Percentiles rank a stretch among this genome's conserved stretches.
Evolutionary conservation across 2,329 filamentous ascomycete genomes (phyloP).

Genomic region (Ophiognomonia clavigignenti-juglandacearum): DNA sequence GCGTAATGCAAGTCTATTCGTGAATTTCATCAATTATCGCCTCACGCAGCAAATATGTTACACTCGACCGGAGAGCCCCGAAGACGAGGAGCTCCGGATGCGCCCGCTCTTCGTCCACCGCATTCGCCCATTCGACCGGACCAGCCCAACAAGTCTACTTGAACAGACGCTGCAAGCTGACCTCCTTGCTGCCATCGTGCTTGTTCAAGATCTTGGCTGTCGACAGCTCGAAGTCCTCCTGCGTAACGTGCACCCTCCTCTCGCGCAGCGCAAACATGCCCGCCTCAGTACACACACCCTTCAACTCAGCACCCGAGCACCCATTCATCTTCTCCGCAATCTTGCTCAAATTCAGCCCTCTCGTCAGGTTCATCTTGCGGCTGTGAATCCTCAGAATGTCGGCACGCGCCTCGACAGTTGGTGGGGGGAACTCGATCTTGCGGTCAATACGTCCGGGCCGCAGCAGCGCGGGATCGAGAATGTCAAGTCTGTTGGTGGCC

Average conservation of each 20-base stretch:
- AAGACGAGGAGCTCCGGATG: background rate
- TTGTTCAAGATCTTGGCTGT: slow-evolving; percentile 99
- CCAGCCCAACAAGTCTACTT: slow-evolving; percentile 1
- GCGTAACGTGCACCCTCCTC: slow-evolving; percentile 93
- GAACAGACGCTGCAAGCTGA: slow-evolving; percentile 30
- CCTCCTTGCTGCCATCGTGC: slow-evolving; percentile 91
- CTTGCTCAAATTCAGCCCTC: slow-evolving; percentile 96
- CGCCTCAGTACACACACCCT: slow-evolving; percentile 97
- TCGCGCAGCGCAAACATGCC: slow-evolving; percentile 98
- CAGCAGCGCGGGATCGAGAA: slow-evolving; percentile 89
- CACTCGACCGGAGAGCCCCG: slow-evolving; percentile 2
- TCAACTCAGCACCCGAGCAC: slow-evolving; percentile 93
- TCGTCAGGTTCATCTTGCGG: slow-evolving; percentile 95
- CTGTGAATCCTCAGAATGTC: slow-evolving; percentile 98
- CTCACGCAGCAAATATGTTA: slow-evolving; percentile 10
- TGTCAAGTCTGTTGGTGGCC: slow-evolving; percentile 97
- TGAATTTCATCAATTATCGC: slow-evolving; percentile 15
- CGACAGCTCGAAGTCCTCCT: slow-evolving; percentile 97
- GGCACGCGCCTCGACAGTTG: slow-evolving; percentile 90
- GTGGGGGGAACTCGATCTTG: slow-evolving; percentile 98
- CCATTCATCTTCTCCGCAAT: slow-evolving; percentile 99
- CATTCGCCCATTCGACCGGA: background rate
- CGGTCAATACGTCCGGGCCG: slow-evolving; percentile 96
- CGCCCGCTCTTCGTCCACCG: background rate
- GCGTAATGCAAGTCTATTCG: slow-evolving; percentile 9